These are phyloP conservation scores for Ophiostoma sp. DNA, from an alignment of 2,329 filamentous ascomycete species.

Conservation along the genomic window DNA sequence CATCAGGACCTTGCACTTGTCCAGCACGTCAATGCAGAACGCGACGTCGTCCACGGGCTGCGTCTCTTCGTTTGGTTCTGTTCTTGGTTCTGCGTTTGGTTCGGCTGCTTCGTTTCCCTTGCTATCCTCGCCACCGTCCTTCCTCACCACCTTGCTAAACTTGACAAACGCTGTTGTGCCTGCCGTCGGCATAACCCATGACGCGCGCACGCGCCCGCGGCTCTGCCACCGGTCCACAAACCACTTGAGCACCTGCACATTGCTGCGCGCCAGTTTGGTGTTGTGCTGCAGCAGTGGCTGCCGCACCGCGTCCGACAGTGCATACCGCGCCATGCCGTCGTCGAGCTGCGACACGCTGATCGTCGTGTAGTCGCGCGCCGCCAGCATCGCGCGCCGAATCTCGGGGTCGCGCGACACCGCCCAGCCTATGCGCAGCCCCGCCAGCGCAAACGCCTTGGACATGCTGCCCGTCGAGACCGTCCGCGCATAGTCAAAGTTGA, in stretches of 20 bases:
- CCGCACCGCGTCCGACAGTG: slow-evolving; percentile 51
- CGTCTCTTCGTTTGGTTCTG: not conserved
- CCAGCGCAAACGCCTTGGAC: slow-evolving; percentile 79
- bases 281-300: slow-evolving; percentile 45
- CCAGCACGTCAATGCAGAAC: slow-evolving; percentile 64
- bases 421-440: slow-evolving; percentile 80
- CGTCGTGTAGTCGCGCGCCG: slow-evolving; percentile 73
- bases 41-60: slow-evolving; percentile 64
- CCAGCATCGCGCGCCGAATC: slow-evolving; percentile 59
- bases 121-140: not conserved
- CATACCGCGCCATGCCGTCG: slow-evolving; percentile 70
- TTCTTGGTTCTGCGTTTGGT: not conserved
- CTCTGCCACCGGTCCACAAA: slow-evolving; percentile 62
- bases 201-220: slow-evolving; percentile 39
- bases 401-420: slow-evolving; percentile 60
- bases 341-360: slow-evolving; percentile 82
- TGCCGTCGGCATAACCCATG: slow-evolving; percentile 69
- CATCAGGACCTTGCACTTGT: slow-evolving; percentile 66
- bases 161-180: slow-evolving; percentile 76
- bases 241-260: slow-evolving; percentile 58
- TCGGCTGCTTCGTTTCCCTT: not conserved
- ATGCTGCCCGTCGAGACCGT: slow-evolving; percentile 72
- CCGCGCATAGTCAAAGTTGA: slow-evolving; percentile 66
- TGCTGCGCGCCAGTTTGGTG: slow-evolving; percentile 60
- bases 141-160: slow-evolving; percentile 41